These are phyloP conservation scores for Ophiobolus disseminans DNA, from an alignment of 2,329 filamentous ascomycete species.

Conservation along the genomic window DNA sequence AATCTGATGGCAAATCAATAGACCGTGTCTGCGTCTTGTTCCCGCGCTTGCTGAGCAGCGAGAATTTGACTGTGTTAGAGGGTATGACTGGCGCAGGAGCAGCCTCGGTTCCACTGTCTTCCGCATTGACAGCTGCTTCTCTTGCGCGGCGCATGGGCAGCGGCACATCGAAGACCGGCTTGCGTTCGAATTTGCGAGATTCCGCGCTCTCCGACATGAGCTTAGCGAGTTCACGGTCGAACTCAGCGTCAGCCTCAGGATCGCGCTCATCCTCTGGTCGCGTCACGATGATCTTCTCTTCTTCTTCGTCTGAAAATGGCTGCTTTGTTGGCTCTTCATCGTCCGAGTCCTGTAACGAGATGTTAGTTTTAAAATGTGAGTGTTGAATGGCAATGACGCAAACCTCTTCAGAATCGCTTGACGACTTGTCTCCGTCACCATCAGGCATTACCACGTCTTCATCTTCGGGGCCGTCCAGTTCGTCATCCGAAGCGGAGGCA, in stretches of 20 bases:
- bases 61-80: conserved; percentile 87
- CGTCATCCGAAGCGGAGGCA: conserved; percentile 79
- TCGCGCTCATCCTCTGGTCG: conserved; percentile 89
- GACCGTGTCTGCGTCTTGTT: conserved; percentile 95
- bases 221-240: conserved; percentile 96
- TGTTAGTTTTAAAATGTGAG: conserved; percentile 13
- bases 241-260: conserved; percentile 93
- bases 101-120: conserved; percentile 53
- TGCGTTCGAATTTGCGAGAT: conserved; percentile 93
- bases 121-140: conserved; percentile 56
- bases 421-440: conserved; percentile 61
- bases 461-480: conserved; percentile 58
- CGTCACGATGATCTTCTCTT: conserved; percentile 91
- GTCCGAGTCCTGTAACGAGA: conserved; percentile 48
- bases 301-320: conserved; percentile 73
- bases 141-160: conserved; percentile 83
- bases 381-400: conserved; percentile 3
- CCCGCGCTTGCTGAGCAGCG: conserved; percentile 91
- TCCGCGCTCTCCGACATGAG: conserved; percentile 98
- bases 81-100: conserved; percentile 42
- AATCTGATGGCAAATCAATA: conserved; percentile 88
- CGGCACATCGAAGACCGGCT: conserved; percentile 93
- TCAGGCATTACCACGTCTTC: conserved; percentile 53
- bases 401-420: conserved; percentile 63
- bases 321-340: conserved; percentile 54